Conservation (phyloP, 2,329 filamentous ascomycete species). For the Pseudocercospora fuligena region DNA sequence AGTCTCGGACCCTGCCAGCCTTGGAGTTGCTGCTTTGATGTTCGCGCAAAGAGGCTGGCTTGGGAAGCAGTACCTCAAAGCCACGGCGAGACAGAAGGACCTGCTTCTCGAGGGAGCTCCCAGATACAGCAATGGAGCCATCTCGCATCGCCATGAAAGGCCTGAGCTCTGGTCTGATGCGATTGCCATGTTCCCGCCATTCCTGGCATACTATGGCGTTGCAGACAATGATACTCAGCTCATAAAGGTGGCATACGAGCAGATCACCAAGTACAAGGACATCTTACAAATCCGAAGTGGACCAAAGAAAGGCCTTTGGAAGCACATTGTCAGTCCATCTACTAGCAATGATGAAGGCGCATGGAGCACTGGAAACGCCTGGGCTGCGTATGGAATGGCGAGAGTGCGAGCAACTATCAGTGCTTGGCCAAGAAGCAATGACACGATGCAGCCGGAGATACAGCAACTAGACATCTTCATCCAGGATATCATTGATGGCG, state of each 20-base stretch:
- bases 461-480: slow-evolving; percentile 41
- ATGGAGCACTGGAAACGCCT: slow-evolving; percentile 57
- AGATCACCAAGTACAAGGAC: slow-evolving; percentile 50
- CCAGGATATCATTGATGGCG: slow-evolving; percentile 45
- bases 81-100: slow-evolving; percentile 48
- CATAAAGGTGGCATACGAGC: slow-evolving; percentile 45
- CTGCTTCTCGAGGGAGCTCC: slow-evolving; percentile 48
- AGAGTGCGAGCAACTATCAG: slow-evolving; percentile 52
- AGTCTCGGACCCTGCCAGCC: slow-evolving; percentile 51
- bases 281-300: slow-evolving; percentile 41
- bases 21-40: slow-evolving; percentile 52
- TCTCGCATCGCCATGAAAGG: slow-evolving; percentile 52
- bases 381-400: slow-evolving; percentile 54
- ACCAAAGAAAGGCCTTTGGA: slow-evolving; percentile 45
- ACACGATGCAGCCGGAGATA: slow-evolving; percentile 30
- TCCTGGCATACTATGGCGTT: slow-evolving; percentile 54
- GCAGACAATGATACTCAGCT: slow-evolving; percentile 43
- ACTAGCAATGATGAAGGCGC: slow-evolving; percentile 44
- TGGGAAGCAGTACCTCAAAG: slow-evolving; percentile 40
- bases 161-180: slow-evolving; percentile 57
- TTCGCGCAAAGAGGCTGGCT: slow-evolving; percentile 43
- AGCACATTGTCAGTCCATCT: slow-evolving; percentile 50
- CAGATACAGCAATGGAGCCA: slow-evolving; percentile 53
- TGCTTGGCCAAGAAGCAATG: slow-evolving; percentile 38
- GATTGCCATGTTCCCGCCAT: slow-evolving; percentile 57